Conservation (phyloP, 805 yeast genomes). For the Zygosaccharomyces rouxii region DNA sequence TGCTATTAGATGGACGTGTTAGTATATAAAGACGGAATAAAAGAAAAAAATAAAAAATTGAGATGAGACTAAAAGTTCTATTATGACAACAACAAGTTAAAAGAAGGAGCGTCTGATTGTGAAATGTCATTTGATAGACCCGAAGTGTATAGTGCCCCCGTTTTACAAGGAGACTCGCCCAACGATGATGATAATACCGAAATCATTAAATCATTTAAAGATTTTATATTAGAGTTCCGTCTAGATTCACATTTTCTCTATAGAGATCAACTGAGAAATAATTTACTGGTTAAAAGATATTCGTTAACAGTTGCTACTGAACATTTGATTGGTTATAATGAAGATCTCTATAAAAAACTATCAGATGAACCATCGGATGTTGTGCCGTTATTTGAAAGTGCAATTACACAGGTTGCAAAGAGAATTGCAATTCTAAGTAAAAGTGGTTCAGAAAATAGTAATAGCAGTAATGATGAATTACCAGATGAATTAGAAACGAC, state of each 20-base stretch:
- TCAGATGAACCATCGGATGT: slow-evolving; percentile 84
- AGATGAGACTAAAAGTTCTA: not conserved
- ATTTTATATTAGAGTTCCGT: slow-evolving; percentile 81
- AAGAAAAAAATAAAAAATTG: not conserved
- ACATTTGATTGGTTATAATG: slow-evolving; percentile 83
- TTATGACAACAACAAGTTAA: not conserved
- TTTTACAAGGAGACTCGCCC: slow-evolving; percentile 76
- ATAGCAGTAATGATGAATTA: slow-evolving; percentile 16
- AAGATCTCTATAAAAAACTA: slow-evolving; percentile 78
- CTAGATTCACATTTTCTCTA: slow-evolving; percentile 77
- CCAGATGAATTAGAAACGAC: slow-evolving; percentile 37
- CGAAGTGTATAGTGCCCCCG: slow-evolving; percentile 71
- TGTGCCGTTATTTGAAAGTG: slow-evolving; percentile 79
- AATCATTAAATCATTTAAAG: slow-evolving; percentile 69
- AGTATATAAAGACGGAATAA: not conserved
- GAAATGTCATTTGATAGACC: slow-evolving; percentile 71
- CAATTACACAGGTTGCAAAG: slow-evolving; percentile 82
- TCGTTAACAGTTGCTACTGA: slow-evolving; percentile 71
- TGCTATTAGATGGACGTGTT: not conserved
- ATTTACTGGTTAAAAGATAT: slow-evolving; percentile 71
- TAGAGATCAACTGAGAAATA: slow-evolving; percentile 86
- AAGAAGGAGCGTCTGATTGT: not conserved
- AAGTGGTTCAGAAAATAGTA: slow-evolving; percentile 8
- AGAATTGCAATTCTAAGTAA: slow-evolving; percentile 46
- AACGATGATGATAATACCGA: slow-evolving; percentile 61